phyloP scores from a whole-genome alignment of 2,329 filamentous ascomycete species.

The Sclerotinia nivalis region DNA sequence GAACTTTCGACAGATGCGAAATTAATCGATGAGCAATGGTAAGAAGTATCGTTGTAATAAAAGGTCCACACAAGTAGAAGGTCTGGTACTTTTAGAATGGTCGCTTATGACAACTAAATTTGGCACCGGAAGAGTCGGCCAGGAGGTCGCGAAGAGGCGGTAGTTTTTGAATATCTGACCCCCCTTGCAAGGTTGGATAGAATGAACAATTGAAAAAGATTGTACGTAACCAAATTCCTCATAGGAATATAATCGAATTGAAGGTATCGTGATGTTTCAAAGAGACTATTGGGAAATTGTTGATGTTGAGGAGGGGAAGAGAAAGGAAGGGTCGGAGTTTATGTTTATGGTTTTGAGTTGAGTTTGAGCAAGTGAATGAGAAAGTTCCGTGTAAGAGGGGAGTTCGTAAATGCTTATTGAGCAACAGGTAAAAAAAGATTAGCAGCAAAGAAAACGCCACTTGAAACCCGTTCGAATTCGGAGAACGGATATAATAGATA shows the following conservation, averaged over 20 bases:
- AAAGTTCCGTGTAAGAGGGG: constrained; percentile 1
- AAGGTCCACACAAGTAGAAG: constrained; percentile 18
- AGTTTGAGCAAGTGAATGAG: constrained; percentile 6
- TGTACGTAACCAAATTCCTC: neutral
- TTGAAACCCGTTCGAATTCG: constrained; percentile 19
- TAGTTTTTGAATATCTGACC: constrained; percentile 8
- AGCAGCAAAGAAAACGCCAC: constrained; percentile 21
- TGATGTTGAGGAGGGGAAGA: constrained; percentile 13
- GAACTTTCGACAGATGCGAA: neutral
- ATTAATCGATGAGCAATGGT: constrained; percentile 14
- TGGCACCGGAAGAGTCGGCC: constrained; percentile 25
- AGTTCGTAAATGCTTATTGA: constrained; percentile 23
- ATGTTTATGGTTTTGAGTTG: constrained; percentile 1
- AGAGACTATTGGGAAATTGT: neutral
- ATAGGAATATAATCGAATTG: no score
- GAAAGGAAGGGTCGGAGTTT: constrained; percentile 4
- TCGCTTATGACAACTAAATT: constrained; percentile 25
- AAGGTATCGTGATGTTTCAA: neutral
- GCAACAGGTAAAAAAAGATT: neutral
- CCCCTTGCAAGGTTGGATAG: constrained; percentile 14
- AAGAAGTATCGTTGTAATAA: constrained; percentile 12
- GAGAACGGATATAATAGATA: neutral
- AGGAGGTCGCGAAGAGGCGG: constrained; percentile 21
- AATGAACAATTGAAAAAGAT: constrained; percentile 7
- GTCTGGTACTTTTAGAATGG: constrained; percentile 19